A percentile compares a stretch with the other conserved stretches of the same genome.
These are phyloP conservation scores for Prunus campanulata DNA, from an alignment of 306 rosid genomes.

Conservation along the genomic window DNA sequence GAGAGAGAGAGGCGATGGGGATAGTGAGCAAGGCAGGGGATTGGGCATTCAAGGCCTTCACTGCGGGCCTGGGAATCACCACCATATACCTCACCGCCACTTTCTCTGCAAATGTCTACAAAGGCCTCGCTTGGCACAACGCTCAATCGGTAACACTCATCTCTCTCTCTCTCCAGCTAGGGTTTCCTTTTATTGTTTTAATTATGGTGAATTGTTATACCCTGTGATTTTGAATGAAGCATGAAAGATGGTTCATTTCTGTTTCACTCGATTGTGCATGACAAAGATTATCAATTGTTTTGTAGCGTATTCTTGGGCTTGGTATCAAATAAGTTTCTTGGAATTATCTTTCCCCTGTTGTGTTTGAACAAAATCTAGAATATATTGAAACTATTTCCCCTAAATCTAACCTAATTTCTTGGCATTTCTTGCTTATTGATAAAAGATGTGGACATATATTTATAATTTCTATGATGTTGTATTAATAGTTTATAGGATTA, in stretches of 20 bases:
- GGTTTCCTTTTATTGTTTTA: background rate
- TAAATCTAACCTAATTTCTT: background rate
- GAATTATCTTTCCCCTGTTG: too few species aligned
- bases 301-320: too few species aligned
- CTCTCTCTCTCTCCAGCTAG: slow-evolving; percentile 2
- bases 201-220: background rate
- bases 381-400: background rate
- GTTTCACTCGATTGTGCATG: background rate
- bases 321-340: too few species aligned
- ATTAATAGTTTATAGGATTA: background rate
- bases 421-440: background rate
- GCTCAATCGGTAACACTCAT: slow-evolving; percentile 54
- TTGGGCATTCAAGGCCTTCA: slow-evolving; percentile 74
- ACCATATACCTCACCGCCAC: slow-evolving; percentile 74
- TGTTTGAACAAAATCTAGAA: background rate
- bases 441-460: background rate
- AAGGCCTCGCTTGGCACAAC: slow-evolving; percentile 85
- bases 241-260: background rate
- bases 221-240: background rate
- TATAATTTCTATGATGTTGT: background rate
- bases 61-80: slow-evolving; percentile 63
- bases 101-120: slow-evolving; percentile 70
- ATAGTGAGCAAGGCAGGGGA: slow-evolving; percentile 62
- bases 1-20: slow-evolving; percentile 43
- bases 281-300: too few species aligned